phyloP scores from a whole-genome alignment of 2,329 filamentous ascomycete species.

The Cercospora citrullina region DNA sequence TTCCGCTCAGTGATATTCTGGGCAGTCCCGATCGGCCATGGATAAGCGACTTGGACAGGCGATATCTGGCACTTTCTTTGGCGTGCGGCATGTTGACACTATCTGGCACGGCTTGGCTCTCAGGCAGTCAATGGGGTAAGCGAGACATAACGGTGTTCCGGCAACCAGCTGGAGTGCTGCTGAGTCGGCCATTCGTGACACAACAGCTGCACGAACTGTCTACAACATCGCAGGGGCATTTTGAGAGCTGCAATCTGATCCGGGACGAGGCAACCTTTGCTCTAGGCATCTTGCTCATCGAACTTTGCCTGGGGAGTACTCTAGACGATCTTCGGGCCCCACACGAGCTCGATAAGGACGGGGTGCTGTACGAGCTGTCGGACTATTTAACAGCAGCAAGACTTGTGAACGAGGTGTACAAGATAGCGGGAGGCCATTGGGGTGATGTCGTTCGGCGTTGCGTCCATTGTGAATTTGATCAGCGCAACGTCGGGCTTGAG shows the following conservation, averaged over 20 bases:
- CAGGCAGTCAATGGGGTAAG: not conserved
- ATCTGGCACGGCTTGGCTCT: not conserved
- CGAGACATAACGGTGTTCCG: not conserved
- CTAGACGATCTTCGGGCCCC: slow-evolving; percentile 29
- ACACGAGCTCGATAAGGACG: slow-evolving; percentile 26
- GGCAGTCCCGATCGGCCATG: not conserved
- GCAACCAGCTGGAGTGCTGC: not conserved
- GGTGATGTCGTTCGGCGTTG: slow-evolving; percentile 38
- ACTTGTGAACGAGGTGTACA: slow-evolving; percentile 28
- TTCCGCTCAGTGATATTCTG: not conserved
- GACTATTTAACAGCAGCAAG: slow-evolving; percentile 32
- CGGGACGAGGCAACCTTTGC: slow-evolving; percentile 39
- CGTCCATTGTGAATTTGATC: slow-evolving; percentile 39
- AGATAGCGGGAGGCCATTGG: slow-evolving; percentile 33
- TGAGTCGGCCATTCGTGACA: not conserved
- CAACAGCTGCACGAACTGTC: not conserved
- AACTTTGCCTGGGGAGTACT: slow-evolving; percentile 37
- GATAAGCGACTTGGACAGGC: not conserved
- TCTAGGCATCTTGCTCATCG: slow-evolving; percentile 39
- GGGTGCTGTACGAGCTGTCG: slow-evolving; percentile 16
- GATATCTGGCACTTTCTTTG: not conserved
- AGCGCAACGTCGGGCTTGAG: slow-evolving; percentile 31
- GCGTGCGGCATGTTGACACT: not conserved
- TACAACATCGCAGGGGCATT: not conserved
- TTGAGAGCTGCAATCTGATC: slow-evolving; percentile 18